Evolutionary conservation across 2,329 filamentous ascomycete genomes (phyloP).

Genomic region (Phaeosphaeriaceae sp.): DNA sequence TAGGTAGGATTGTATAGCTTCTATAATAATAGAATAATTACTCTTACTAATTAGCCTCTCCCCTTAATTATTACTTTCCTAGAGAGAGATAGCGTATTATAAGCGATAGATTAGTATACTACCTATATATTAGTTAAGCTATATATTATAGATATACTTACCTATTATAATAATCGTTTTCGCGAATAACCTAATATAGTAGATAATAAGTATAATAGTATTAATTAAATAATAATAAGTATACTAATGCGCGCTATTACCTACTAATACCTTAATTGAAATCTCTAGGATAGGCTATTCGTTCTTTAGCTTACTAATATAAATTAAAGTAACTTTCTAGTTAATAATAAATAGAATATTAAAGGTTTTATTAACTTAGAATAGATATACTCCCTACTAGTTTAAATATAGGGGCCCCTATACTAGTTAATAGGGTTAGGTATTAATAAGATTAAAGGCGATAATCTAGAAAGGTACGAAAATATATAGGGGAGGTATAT

Average conservation of each 20-base stretch:
- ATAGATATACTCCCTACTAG: conserved; percentile 40
- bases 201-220: neutral
- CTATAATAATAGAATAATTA: conserved; percentile 15
- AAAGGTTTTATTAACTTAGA: conserved; percentile 47
- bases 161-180: conserved; percentile 28
- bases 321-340: conserved; percentile 49
- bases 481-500: neutral
- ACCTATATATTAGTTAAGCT: conserved; percentile 43
- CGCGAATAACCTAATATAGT: neutral
- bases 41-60: conserved; percentile 47
- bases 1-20: conserved; percentile 10
- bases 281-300: neutral
- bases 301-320: conserved; percentile 44
- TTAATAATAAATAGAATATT: conserved; percentile 45
- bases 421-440: conserved; percentile 31
- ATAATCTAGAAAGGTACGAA: neutral
- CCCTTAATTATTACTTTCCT: conserved; percentile 39
- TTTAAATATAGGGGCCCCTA: conserved; percentile 34
- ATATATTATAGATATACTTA: conserved; percentile 40
- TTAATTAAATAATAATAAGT: neutral
- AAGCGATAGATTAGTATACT: conserved; percentile 36
- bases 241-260: neutral
- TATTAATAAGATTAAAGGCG: neutral
- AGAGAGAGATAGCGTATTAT: conserved; percentile 45
- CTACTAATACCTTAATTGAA: neutral